Evolutionary conservation across 257 asterid genomes (phyloP).

Genomic region (Gardenia jasminoides): DNA sequence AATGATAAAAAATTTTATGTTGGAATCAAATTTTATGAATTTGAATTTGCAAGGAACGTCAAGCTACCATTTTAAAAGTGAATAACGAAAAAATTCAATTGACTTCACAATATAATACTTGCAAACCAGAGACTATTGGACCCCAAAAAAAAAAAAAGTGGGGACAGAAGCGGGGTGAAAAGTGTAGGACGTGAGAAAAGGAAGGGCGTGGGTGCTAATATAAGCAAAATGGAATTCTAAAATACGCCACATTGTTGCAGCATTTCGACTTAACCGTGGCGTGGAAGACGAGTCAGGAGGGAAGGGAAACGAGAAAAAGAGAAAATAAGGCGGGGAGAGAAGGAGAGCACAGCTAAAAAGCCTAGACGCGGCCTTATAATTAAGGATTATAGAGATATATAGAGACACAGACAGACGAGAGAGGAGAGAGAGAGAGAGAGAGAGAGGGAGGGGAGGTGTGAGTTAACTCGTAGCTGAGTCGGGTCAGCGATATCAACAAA

Average conservation of each 20-base stretch:
- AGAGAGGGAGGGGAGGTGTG: conserved; percentile 22
- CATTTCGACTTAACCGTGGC: conserved; percentile 2
- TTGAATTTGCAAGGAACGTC: no score
- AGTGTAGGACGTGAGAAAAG: not conserved
- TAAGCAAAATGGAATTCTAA: conserved; percentile 22
- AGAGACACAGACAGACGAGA: not conserved
- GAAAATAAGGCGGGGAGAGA: conserved; percentile 20
- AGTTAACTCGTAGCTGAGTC: conserved; percentile 55
- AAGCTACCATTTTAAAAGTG: no score
- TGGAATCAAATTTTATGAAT: no score
- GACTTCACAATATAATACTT: no score
- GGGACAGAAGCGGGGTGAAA: not conserved
- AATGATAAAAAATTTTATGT: no score
- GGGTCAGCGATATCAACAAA: conserved; percentile 23
- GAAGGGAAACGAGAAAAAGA: no score
- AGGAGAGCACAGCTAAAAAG: not conserved
- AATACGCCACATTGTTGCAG: conserved; percentile 61
- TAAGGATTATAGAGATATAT: no score
- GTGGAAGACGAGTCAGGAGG: not conserved
- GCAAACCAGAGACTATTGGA: no score
- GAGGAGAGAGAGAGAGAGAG: not conserved
- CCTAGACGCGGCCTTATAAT: no score
- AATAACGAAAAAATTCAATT: no score
- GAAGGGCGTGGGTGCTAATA: conserved; percentile 17
- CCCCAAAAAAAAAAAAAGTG: no score